Percentiles rank a stretch among this genome's conserved stretches.
Evolutionary conservation across 768 basidiomycete genomes (phyloP).

Genomic region (Cyathus striatus): DNA sequence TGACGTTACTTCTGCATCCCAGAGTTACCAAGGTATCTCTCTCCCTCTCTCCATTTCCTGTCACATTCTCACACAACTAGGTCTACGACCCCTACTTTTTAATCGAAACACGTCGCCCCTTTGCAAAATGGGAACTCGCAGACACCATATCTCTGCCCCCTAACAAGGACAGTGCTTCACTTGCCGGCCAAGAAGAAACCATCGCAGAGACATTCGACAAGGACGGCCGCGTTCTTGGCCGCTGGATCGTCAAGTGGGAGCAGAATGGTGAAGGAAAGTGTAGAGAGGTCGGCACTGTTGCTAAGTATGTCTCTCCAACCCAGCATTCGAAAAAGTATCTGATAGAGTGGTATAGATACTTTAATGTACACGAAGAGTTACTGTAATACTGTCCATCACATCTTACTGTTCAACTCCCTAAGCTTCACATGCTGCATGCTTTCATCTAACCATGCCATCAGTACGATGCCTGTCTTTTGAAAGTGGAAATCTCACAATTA

Average conservation of each 20-base stretch:
- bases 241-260: constrained; percentile 78
- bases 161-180: constrained; percentile 23
- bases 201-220: constrained; percentile 70
- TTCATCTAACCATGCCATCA: neutral
- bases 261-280: constrained; percentile 62
- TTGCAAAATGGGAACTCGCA: constrained; percentile 81
- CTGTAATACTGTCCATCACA: neutral
- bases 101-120: constrained; percentile 58
- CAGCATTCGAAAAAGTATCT: neutral
- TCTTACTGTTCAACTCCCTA: neutral
- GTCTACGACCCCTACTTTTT: constrained; percentile 73
- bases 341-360: constrained; percentile 14
- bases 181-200: constrained; percentile 61
- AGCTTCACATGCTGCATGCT: neutral
- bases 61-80: constrained; percentile 16
- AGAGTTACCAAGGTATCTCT: constrained; percentile 54
- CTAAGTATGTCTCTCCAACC: constrained; percentile 38
- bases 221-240: constrained; percentile 56
- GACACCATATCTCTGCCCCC: constrained; percentile 42
- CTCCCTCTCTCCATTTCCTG: neutral
- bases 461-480: neutral
- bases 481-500: constrained; percentile 63
- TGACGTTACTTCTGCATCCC: constrained; percentile 52
- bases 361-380: constrained; percentile 22
- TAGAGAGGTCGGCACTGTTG: constrained; percentile 54